phyloP scores from a whole-genome alignment of 2,329 filamentous ascomycete genomes.

The Aphanocladium album region DNA sequence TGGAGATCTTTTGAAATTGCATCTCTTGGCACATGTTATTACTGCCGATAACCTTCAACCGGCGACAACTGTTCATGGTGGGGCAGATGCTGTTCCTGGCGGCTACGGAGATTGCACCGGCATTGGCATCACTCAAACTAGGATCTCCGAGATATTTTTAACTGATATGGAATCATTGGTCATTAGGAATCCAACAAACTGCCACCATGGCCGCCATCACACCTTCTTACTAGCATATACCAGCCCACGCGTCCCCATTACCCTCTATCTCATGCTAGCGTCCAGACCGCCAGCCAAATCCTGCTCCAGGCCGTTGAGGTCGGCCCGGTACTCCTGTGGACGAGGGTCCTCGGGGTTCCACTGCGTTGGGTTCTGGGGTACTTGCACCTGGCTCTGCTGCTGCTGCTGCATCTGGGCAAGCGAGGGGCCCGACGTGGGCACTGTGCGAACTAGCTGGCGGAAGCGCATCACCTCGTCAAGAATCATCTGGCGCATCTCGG shows the following conservation, averaged over 20 bases:
- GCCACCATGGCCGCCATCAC: not conserved
- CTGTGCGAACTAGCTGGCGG: conserved; percentile 57
- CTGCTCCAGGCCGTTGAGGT: conserved; percentile 49
- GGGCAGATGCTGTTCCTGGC: not conserved
- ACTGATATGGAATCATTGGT: conserved; percentile 6
- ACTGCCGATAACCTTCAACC: no score
- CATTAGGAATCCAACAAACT: conserved; percentile 4
- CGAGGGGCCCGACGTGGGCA: conserved; percentile 32
- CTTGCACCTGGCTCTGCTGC: conserved; percentile 43
- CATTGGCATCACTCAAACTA: not conserved
- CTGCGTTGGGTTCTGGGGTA: conserved; percentile 45
- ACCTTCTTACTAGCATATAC: not conserved
- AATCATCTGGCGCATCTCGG: conserved; percentile 95
- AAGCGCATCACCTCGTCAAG: conserved; percentile 89
- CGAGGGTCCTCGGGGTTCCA: conserved; percentile 58
- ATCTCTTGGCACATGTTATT: not conserved
- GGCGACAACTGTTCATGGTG: no score
- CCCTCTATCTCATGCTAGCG: conserved; percentile 18
- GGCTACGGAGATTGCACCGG: conserved; percentile 5
- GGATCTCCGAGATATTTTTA: not conserved
- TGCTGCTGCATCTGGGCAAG: conserved; percentile 32
- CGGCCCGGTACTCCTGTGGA: conserved; percentile 52
- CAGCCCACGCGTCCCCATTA: not conserved
- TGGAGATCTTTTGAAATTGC: not conserved
- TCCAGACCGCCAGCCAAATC: conserved; percentile 58